These are phyloP conservation scores for Plectosphaerella cucumerina DNA, from an alignment of 2,329 filamentous ascomycete species.

Conservation along the genomic window DNA sequence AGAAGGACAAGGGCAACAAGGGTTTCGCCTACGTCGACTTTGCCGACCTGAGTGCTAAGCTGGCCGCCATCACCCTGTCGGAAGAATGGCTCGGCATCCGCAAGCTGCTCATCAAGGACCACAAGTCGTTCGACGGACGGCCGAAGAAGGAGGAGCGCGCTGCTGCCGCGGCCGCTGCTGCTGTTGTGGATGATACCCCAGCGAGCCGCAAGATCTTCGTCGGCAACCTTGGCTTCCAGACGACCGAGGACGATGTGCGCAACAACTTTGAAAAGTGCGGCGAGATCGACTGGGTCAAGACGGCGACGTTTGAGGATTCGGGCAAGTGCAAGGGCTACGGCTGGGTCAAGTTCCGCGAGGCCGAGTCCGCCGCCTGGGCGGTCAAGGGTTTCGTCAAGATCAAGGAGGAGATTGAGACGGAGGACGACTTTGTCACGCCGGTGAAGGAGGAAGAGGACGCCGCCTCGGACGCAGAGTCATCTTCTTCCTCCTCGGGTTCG, in stretches of 20 bases:
- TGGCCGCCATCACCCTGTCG: slow-evolving; percentile 79
- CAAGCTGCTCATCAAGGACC: slow-evolving; percentile 87
- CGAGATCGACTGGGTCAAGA: slow-evolving; percentile 73
- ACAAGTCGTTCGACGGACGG: slow-evolving; percentile 85
- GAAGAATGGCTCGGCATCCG: slow-evolving; percentile 75
- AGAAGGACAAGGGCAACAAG: slow-evolving; percentile 58
- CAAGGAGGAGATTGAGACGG: slow-evolving; percentile 59
- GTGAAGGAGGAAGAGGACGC: slow-evolving; percentile 40
- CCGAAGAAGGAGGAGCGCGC: slow-evolving; percentile 59
- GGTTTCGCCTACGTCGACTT: slow-evolving; percentile 98
- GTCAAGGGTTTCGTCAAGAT: slow-evolving; percentile 79
- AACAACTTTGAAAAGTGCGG: slow-evolving; percentile 85
- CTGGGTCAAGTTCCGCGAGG: slow-evolving; percentile 85
- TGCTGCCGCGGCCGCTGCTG: slow-evolving; percentile 14
- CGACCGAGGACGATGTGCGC: slow-evolving; percentile 74
- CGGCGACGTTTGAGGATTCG: slow-evolving; percentile 93
- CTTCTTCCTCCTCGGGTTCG: no score
- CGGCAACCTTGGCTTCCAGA: slow-evolving; percentile 81
- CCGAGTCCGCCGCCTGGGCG: slow-evolving; percentile 64
- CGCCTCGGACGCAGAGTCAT: slow-evolving; percentile 30
- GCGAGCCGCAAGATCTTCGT: slow-evolving; percentile 84
- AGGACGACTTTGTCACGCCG: slow-evolving; percentile 54
- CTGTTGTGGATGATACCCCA: slow-evolving; percentile 18
- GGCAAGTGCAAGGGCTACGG: slow-evolving; percentile 98
- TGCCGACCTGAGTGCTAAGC: slow-evolving; percentile 60